These are phyloP conservation scores for Saturnispora hagleri DNA, from an alignment of 805 yeast species.

Conservation along the genomic window DNA sequence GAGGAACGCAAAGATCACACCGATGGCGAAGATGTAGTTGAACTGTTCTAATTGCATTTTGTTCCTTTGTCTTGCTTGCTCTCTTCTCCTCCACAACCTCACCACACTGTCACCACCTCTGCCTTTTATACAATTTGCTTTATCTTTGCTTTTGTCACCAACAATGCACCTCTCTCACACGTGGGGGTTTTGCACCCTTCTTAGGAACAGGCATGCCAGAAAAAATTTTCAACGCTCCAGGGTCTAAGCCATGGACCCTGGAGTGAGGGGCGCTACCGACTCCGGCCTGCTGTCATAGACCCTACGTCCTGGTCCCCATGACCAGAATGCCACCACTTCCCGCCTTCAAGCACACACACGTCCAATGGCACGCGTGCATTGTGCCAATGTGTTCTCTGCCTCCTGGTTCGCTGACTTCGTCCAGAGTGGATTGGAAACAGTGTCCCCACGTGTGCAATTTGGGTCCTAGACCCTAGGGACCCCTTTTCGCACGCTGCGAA, in stretches of 20 bases:
- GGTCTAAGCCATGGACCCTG: background rate
- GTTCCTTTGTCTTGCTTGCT: background rate
- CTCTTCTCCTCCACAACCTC: background rate
- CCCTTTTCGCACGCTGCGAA: background rate
- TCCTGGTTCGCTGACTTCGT: background rate
- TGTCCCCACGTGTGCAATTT: background rate
- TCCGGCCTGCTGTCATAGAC: no score
- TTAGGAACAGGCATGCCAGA: background rate
- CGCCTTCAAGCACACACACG: background rate
- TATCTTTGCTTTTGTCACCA: background rate
- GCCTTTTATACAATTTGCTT: background rate
- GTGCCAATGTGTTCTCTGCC: background rate
- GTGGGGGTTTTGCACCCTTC: background rate
- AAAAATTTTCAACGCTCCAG: background rate
- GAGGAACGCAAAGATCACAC: constrained; percentile 60
- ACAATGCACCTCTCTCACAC: background rate
- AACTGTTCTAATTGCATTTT: constrained; percentile 36
- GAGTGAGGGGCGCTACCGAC: background rate
- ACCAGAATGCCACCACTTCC: no score
- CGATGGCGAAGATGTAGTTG: constrained; percentile 63
- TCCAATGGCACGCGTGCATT: background rate
- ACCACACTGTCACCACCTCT: background rate
- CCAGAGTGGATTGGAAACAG: background rate
- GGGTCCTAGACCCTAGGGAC: background rate
- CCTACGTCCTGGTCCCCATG: no score